phyloP scores from a whole-genome alignment of 192 early-diverging fungal species.

The Linnemannia exigua region DNA sequence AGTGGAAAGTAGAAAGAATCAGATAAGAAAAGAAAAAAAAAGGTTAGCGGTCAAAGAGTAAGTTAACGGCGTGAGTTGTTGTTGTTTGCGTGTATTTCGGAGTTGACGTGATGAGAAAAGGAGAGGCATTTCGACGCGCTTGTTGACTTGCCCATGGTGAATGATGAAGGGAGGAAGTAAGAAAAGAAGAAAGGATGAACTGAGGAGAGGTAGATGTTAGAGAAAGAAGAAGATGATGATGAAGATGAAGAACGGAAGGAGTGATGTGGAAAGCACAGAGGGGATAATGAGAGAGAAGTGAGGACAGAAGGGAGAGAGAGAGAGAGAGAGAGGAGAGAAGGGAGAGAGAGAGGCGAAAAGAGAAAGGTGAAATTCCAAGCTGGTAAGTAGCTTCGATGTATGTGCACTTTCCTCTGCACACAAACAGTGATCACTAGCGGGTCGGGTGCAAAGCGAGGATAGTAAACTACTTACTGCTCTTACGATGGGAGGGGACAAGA shows the following conservation, averaged over 20 bases:
- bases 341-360: background rate
- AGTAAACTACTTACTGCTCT: constrained; percentile 8
- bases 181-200: background rate
- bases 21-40: background rate
- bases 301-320: too few species aligned
- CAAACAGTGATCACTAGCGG: background rate
- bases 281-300: background rate
- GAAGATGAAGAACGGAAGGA: too few species aligned
- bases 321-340: background rate
- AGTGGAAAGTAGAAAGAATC: background rate
- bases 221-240: too few species aligned
- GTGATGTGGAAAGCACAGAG: background rate
- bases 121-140: background rate
- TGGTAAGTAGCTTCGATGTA: too few species aligned
- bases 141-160: background rate
- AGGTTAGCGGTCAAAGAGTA: background rate
- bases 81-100: background rate
- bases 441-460: background rate
- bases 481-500: too few species aligned
- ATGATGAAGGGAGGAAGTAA: background rate
- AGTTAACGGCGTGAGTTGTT: background rate
- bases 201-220: too few species aligned
- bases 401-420: too few species aligned
- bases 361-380: constrained; percentile 1
- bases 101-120: background rate